Conservation (phyloP, 139 green algal species). For the Desmodesmus armatus region DNA sequence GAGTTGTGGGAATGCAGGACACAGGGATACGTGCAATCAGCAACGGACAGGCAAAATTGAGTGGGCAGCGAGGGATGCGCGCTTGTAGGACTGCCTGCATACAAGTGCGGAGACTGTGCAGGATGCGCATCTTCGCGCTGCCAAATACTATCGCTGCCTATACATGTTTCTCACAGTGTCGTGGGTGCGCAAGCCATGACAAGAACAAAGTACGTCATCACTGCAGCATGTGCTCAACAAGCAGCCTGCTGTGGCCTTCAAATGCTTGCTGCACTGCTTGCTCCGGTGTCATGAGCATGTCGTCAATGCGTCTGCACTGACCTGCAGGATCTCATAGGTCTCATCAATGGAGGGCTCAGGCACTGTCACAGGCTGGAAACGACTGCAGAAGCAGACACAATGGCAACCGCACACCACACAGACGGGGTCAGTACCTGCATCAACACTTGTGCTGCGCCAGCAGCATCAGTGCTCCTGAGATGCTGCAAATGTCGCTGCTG, state of each 20-base stretch:
- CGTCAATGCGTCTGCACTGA: too few relatives aligned
- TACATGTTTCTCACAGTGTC: too few relatives aligned
- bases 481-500: background rate
- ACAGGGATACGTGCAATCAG: background rate
- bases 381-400: conserved; percentile 49
- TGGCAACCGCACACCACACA: background rate
- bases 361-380: conserved; percentile 91
- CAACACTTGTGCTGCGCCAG: background rate
- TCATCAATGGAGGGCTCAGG: conserved; percentile 98
- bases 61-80: too few relatives aligned
- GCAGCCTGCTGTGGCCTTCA: background rate
- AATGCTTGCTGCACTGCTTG: background rate
- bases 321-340: conserved; percentile 97
- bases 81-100: too few relatives aligned
- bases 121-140: too few relatives aligned
- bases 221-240: background rate
- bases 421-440: background rate
- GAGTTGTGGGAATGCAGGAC: too few relatives aligned
- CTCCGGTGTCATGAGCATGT: background rate
- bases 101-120: too few relatives aligned
- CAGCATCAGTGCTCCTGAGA: background rate
- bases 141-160: too few relatives aligned
- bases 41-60: background rate
- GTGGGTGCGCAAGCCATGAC: too few relatives aligned
- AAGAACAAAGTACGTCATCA: too few relatives aligned